These are phyloP conservation scores for Metarhizium guizhouense DNA, from an alignment of 2,329 filamentous ascomycete genomes.

Conservation along the genomic window DNA sequence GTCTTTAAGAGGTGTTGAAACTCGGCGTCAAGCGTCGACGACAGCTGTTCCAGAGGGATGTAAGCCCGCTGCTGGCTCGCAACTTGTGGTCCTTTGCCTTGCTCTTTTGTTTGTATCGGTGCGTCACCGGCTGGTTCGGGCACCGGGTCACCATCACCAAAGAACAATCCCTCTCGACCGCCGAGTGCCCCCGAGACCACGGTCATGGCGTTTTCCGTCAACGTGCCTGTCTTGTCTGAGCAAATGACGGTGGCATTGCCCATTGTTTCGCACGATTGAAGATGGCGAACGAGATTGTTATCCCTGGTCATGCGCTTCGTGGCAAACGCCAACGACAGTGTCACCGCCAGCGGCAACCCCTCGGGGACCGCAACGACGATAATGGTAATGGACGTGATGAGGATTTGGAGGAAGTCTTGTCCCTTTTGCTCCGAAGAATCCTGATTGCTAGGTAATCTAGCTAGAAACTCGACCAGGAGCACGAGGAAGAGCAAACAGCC, in stretches of 20 bases:
- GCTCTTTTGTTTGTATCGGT: no score
- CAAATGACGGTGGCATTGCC: slow-evolving; percentile 67
- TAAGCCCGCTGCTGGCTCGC: no score
- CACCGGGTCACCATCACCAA: no score
- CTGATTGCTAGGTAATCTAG: slow-evolving; percentile 43
- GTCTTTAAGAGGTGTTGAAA: slow-evolving; percentile 28
- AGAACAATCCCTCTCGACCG: no score
- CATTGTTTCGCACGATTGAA: slow-evolving; percentile 64
- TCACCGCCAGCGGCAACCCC: slow-evolving; percentile 57
- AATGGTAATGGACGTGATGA: slow-evolving; percentile 57
- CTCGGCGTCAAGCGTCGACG: slow-evolving; percentile 10
- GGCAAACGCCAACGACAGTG: slow-evolving; percentile 59
- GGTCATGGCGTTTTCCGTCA: no score
- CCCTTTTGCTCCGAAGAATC: slow-evolving; percentile 45
- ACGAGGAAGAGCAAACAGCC: slow-evolving; percentile 68
- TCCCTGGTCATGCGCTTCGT: slow-evolving; percentile 62
- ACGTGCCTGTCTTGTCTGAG: slow-evolving; percentile 47
- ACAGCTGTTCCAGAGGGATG: not conserved
- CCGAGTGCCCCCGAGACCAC: no score
- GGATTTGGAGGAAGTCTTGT: slow-evolving; percentile 49
- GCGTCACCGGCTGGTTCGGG: no score
- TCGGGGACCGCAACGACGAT: slow-evolving; percentile 61
- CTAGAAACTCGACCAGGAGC: slow-evolving; percentile 69
- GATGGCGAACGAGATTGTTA: slow-evolving; percentile 58
- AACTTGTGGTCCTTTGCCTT: no score